phyloP scores from a whole-genome alignment of 768 basidiomycete genomes.

The Udeniomyces megalosporus region DNA sequence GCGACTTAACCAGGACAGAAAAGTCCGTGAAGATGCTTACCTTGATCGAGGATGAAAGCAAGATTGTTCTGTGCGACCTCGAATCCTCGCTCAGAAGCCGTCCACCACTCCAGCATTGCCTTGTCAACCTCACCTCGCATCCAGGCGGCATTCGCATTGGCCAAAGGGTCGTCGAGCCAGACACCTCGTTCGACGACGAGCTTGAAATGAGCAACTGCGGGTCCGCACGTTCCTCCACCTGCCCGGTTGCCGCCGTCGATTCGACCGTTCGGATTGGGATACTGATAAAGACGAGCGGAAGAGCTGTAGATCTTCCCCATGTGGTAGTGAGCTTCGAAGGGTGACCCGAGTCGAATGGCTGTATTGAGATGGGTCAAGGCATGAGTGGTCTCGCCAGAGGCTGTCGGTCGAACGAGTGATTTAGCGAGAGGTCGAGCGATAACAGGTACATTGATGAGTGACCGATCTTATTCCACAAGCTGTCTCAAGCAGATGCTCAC shows the following conservation, averaged over 20 bases:
- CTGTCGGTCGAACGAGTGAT: slow-evolving; percentile 37
- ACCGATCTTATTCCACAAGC: too few relatives aligned
- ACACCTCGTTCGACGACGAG: slow-evolving; percentile 76
- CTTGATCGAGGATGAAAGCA: slow-evolving; percentile 81
- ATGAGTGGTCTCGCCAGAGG: slow-evolving; percentile 49
- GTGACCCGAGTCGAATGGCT: slow-evolving; percentile 72
- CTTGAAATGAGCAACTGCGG: slow-evolving; percentile 86
- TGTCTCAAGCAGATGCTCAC: too few relatives aligned
- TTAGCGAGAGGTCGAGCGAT: not conserved
- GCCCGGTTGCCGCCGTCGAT: too few relatives aligned
- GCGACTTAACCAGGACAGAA: not conserved
- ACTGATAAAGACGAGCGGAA: slow-evolving; percentile 32
- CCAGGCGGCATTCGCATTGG: slow-evolving; percentile 48
- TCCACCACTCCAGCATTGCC: slow-evolving; percentile 86
- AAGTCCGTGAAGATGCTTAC: slow-evolving; percentile 31
- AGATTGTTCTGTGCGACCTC: slow-evolving; percentile 92
- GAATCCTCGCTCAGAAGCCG: slow-evolving; percentile 79
- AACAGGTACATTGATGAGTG: too few relatives aligned
- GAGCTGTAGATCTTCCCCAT: slow-evolving; percentile 63
- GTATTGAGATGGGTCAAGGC: slow-evolving; percentile 60
- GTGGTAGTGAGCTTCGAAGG: slow-evolving; percentile 89
- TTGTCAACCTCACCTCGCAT: slow-evolving; percentile 57
- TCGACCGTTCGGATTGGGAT: slow-evolving; percentile 16
- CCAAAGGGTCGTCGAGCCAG: slow-evolving; percentile 63
- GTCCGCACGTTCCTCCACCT: slow-evolving; percentile 77